Evolutionary conservation across 78 protist genomes (phyloP).

Genomic region (Dictyostelium capitatum): DNA sequence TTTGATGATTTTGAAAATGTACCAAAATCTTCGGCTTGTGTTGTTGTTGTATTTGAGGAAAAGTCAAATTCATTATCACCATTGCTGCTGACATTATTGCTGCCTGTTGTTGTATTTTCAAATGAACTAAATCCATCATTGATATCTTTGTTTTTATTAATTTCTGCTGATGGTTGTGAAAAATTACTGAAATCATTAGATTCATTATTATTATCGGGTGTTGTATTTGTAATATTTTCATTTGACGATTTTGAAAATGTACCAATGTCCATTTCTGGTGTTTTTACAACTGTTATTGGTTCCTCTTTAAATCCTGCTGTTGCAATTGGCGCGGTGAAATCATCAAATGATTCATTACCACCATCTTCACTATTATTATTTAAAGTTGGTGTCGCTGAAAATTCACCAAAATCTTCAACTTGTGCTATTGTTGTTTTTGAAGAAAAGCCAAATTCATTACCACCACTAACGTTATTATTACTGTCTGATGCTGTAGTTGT

Average conservation of each 20-base stretch:
- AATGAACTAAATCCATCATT: not conserved
- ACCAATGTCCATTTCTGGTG: not conserved
- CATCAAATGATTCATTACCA: not conserved
- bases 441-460: not conserved
- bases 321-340: not conserved
- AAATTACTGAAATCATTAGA: not conserved
- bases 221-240: not conserved
- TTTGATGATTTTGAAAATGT: slow-evolving; percentile 1
- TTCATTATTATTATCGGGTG: not conserved
- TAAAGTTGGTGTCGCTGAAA: not conserved
- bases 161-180: not conserved
- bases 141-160: no score
- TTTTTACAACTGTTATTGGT: not conserved
- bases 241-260: slow-evolving; percentile 1
- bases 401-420: no score
- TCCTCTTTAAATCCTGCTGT: not conserved
- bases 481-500: not conserved
- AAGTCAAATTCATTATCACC: no score
- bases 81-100: no score
- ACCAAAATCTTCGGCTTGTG: not conserved
- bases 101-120: not conserved
- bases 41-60: not conserved
- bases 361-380: not conserved
- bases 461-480: no score
- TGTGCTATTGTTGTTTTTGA: not conserved